Percentiles rank a stretch among this genome's conserved stretches.
These are phyloP conservation scores for Rhizophagus sp. DNA, from an alignment of 192 early-diverging fungal genomes.

Conservation along the genomic window DNA sequence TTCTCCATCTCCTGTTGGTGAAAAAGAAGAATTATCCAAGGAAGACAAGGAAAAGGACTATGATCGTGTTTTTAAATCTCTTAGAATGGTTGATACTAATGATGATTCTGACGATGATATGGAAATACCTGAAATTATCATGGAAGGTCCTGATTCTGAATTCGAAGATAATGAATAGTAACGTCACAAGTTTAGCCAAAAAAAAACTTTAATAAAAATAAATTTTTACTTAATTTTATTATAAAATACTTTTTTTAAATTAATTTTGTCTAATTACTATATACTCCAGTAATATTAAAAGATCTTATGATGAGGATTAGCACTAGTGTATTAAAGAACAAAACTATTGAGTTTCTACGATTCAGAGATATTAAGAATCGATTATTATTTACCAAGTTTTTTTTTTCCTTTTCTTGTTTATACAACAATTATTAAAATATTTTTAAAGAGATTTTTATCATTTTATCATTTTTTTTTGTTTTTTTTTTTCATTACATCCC, in stretches of 20 bases:
- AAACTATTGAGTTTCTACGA: too few relatives aligned
- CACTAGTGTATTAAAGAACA: too few relatives aligned
- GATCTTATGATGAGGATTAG: too few relatives aligned
- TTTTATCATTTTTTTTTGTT: neutral
- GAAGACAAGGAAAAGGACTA: neutral
- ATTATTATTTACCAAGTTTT: too few relatives aligned
- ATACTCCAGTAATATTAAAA: too few relatives aligned
- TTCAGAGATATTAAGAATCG: too few relatives aligned
- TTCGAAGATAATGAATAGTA: constrained; percentile 1
- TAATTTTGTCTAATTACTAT: too few relatives aligned
- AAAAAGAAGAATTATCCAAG: neutral
- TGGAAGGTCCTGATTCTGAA: constrained; percentile 26
- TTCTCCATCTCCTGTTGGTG: neutral
- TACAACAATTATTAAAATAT: neutral
- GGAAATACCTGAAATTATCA: constrained; percentile 23
- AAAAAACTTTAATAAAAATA: too few relatives aligned
- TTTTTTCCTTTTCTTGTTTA: neutral
- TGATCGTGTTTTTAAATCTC: neutral
- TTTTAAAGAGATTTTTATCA: neutral
- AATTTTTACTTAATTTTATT: too few relatives aligned
- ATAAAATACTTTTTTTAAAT: too few relatives aligned
- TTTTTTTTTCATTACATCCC: too few relatives aligned
- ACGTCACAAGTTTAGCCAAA: neutral
- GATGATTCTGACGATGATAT: constrained; percentile 19
- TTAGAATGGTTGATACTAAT: neutral